phyloP scores from a whole-genome alignment of 2,329 filamentous ascomycete species.

The Arachnomyces sp. region DNA sequence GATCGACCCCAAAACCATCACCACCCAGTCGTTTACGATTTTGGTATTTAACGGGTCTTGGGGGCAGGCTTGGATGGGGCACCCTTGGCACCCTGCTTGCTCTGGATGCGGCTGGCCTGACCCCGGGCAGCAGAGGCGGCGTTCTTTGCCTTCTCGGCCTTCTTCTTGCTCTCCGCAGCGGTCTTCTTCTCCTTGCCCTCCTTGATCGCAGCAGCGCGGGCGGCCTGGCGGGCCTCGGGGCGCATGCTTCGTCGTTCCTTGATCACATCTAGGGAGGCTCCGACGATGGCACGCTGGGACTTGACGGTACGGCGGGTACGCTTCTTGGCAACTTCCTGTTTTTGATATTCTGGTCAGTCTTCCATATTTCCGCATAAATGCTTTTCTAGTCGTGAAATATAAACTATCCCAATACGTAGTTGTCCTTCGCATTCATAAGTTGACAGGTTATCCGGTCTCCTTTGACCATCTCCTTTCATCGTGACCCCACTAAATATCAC shows the following conservation, averaged over 20 bases:
- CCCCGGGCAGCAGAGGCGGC: constrained; percentile 68
- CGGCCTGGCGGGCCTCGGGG: constrained; percentile 89
- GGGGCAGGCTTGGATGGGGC: constrained; percentile 75
- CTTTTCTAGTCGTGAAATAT: constrained; percentile 5
- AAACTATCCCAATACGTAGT: constrained; percentile 16
- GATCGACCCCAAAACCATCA: not conserved
- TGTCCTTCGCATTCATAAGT: not conserved
- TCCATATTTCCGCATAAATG: too few species aligned
- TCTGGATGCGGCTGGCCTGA: constrained; percentile 69
- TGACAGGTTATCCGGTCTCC: too few species aligned
- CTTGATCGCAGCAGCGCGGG: constrained; percentile 84
- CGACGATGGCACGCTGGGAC: constrained; percentile 96
- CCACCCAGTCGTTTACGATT: too few species aligned
- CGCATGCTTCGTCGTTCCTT: constrained; percentile 95
- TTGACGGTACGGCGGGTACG: constrained; percentile 96
- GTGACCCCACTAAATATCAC: too few species aligned
- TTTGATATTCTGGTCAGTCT: constrained; percentile 9
- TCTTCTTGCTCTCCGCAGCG: constrained; percentile 81
- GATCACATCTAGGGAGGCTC: constrained; percentile 98
- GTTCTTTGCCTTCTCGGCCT: constrained; percentile 97
- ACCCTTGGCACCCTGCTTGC: constrained; percentile 97
- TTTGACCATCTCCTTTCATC: too few species aligned
- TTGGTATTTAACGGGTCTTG: constrained; percentile 64
- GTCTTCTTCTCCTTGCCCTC: constrained; percentile 98
- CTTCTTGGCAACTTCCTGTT: constrained; percentile 99